Percentiles rank a stretch among this genome's conserved stretches.
phyloP scores from a whole-genome alignment of 108 stramenopile genomes.

The Hondaea fermentalgiana region DNA sequence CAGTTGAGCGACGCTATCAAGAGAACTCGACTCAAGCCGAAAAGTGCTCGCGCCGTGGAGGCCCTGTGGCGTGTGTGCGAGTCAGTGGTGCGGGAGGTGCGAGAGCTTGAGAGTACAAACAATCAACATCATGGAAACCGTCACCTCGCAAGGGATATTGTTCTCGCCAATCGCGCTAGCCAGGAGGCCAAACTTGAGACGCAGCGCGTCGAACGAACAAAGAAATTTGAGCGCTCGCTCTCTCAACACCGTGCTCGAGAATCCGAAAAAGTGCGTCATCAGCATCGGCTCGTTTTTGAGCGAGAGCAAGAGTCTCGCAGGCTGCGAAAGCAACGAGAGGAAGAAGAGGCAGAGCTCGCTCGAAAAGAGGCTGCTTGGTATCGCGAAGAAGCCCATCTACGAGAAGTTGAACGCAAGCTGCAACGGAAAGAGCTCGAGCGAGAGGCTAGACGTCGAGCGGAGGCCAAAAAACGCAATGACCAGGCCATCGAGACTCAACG shows the following conservation, averaged over 20 bases:
- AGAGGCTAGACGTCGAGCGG: background rate
- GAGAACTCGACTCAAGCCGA: background rate
- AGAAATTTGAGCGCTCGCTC: background rate
- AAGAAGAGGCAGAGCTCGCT: background rate
- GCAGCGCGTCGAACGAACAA: background rate
- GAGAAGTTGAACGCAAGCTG: background rate
- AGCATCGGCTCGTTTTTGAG: background rate
- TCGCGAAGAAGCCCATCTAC: background rate
- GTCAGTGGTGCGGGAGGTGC: background rate
- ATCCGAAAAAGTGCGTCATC: background rate
- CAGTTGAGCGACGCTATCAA: background rate
- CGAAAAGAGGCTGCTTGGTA: background rate
- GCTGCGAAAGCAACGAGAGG: background rate
- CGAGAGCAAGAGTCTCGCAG: background rate
- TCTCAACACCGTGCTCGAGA: background rate
- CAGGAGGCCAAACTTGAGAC: background rate
- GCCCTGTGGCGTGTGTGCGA: background rate
- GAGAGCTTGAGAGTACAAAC: background rate
- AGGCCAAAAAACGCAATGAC: background rate
- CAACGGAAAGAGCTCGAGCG: background rate
- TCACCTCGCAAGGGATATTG: background rate
- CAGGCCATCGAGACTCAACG: background rate
- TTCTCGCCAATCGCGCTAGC: background rate
- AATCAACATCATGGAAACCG: background rate
- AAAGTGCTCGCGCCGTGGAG: background rate